Conservation (phyloP, 2,329 filamentous ascomycete genomes). For the Trichoderma atroviride region DNA sequence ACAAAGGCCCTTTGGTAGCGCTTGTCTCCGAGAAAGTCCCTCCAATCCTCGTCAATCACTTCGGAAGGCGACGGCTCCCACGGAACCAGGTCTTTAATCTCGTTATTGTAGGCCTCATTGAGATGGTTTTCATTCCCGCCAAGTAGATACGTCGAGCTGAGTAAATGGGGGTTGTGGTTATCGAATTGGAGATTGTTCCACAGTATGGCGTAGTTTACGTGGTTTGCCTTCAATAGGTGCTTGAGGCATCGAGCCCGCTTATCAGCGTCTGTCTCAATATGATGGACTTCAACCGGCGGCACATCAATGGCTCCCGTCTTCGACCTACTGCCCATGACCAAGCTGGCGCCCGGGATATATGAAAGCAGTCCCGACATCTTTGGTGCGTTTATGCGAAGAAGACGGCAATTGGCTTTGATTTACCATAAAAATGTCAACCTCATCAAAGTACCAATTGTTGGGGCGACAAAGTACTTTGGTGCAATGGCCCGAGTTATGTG, state of each 20-base stretch:
- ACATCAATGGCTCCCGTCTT: conserved; percentile 54
- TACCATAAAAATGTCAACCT: neutral
- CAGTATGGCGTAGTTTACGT: conserved; percentile 83
- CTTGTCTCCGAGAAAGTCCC: conserved; percentile 76
- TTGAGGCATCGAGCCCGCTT: conserved; percentile 82
- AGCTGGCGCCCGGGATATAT: conserved; percentile 38
- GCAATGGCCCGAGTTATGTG: conserved; percentile 13
- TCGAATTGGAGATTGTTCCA: conserved; percentile 75
- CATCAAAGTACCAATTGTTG: conserved; percentile 18
- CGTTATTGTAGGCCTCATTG: conserved; percentile 77
- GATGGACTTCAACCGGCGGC: conserved; percentile 71
- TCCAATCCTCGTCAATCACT: conserved; percentile 82
- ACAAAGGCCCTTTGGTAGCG: conserved; percentile 87
- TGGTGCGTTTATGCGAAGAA: neutral
- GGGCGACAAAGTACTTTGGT: conserved; percentile 2
- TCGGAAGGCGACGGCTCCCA: conserved; percentile 87
- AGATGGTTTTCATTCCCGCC: conserved; percentile 75
- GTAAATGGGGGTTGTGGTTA: conserved; percentile 81
- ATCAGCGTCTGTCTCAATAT: conserved; percentile 78
- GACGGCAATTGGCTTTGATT: neutral
- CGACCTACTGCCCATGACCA: conserved; percentile 33
- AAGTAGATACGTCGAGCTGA: conserved; percentile 83
- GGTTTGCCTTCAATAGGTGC: conserved; percentile 88
- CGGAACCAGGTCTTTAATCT: conserved; percentile 70
- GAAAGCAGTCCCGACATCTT: conserved; percentile 43